These are phyloP conservation scores for Punctularia strigosozonata DNA, from an alignment of 768 basidiomycete genomes.

Conservation along the genomic window DNA sequence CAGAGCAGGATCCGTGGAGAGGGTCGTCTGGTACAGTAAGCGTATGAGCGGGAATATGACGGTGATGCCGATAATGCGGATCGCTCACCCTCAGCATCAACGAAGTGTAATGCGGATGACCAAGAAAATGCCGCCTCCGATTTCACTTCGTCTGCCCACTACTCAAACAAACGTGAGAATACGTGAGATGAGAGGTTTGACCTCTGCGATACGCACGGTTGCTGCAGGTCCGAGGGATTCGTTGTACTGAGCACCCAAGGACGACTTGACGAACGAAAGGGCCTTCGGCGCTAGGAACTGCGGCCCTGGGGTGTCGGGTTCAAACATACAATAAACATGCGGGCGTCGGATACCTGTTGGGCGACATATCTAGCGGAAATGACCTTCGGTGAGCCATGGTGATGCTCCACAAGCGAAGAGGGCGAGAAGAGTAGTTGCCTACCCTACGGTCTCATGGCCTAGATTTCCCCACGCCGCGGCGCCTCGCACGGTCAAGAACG, in stretches of 20 bases:
- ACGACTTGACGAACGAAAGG: conserved; percentile 31
- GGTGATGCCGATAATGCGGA: background rate
- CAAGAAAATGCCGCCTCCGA: conserved; percentile 20
- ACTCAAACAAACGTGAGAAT: background rate
- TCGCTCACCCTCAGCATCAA: conserved; percentile 30
- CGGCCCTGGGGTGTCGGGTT: no score
- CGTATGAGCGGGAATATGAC: no score
- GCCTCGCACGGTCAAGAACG: background rate
- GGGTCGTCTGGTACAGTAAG: no score
- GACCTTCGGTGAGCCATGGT: no score
- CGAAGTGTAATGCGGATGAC: conserved; percentile 28
- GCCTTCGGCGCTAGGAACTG: conserved; percentile 40
- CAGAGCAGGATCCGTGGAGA: conserved; percentile 36
- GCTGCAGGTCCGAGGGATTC: conserved; percentile 38
- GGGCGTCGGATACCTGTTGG: background rate
- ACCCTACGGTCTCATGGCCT: conserved; percentile 1
- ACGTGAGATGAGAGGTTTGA: no score
- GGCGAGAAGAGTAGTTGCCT: no score
- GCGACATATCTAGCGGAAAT: background rate
- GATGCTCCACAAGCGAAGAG: no score
- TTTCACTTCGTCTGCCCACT: conserved; percentile 39
- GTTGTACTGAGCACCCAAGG: conserved; percentile 30
- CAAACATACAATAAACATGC: no score
- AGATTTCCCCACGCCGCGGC: background rate
- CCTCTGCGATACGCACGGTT: conserved; percentile 26